Conservation (phyloP, 768 basidiomycete genomes). For the Polyporus arcularius region DNA sequence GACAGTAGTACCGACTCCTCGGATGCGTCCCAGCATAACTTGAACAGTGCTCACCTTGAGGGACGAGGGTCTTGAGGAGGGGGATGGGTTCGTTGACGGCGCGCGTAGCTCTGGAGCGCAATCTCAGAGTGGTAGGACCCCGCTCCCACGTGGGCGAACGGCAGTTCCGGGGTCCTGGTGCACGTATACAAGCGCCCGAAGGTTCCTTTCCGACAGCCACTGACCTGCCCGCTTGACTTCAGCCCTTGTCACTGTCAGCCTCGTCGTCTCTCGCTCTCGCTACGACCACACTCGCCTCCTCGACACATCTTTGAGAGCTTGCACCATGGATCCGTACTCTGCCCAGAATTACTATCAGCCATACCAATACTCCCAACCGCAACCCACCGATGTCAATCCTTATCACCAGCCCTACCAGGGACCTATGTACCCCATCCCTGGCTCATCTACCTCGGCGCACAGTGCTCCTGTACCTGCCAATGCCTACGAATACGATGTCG, state of each 20-base stretch:
- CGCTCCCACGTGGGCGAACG: slow-evolving; percentile 6
- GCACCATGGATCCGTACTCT: slow-evolving; percentile 30
- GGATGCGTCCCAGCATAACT: background rate
- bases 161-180: slow-evolving; percentile 3
- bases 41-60: slow-evolving; percentile 38
- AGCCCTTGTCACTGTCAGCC: background rate
- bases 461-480: slow-evolving; percentile 83
- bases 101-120: background rate
- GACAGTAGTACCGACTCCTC: background rate
- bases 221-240: background rate
- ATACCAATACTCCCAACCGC: slow-evolving; percentile 40
- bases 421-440: slow-evolving; percentile 67
- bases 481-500: slow-evolving; percentile 91
- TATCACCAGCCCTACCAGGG: slow-evolving; percentile 83
- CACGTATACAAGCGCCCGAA: background rate
- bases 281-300: background rate
- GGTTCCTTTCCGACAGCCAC: background rate
- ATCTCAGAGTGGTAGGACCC: slow-evolving; percentile 9
- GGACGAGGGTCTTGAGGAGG: slow-evolving; percentile 29
- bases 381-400: slow-evolving; percentile 62
- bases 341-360: slow-evolving; percentile 50
- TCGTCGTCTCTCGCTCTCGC: slow-evolving; percentile 4
- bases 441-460: slow-evolving; percentile 64
- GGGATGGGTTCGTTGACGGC: slow-evolving; percentile 33
- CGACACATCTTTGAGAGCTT: background rate